Conservation (phyloP, 192 early-diverging fungal species). For the Backusella mclennaniae region DNA sequence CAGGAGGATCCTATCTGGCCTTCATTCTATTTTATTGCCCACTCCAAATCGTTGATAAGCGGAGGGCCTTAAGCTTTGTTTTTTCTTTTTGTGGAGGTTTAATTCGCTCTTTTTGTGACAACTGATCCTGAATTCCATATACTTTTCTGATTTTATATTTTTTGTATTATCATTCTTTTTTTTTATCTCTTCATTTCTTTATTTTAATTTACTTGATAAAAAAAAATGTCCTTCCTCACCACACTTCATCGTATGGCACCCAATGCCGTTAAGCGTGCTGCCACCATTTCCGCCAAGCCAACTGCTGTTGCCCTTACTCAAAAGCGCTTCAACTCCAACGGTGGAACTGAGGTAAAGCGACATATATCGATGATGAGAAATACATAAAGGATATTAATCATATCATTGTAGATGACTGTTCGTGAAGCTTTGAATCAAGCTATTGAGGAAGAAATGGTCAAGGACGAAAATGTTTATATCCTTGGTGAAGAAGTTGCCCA, state of each 20-base stretch:
- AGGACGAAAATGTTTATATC: conserved; percentile 89
- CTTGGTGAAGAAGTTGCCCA: conserved; percentile 98
- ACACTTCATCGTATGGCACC: conserved; percentile 32
- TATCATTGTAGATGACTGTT: conserved; percentile 77
- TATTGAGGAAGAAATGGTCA: conserved; percentile 94
- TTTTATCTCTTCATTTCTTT: not conserved
- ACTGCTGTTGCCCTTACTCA: conserved; percentile 24
- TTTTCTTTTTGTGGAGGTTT: not conserved
- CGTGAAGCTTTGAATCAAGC: conserved; percentile 97
- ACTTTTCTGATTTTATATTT: not conserved
- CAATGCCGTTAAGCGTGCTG: conserved; percentile 20
- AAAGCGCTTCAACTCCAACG: conserved; percentile 31
- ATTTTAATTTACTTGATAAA: not conserved
- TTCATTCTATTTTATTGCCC: not conserved
- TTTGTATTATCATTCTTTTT: conserved; percentile 10
- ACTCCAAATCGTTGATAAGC: not conserved
- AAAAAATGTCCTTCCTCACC: not conserved
- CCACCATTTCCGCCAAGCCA: conserved; percentile 16
- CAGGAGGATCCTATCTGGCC: not conserved
- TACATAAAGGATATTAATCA: not conserved
- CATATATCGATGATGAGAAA: not conserved
- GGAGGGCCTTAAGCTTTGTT: not conserved
- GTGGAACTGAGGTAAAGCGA: conserved; percentile 27
- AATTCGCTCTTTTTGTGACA: conserved; percentile 6
- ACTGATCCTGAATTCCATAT: not conserved